phyloP scores from a whole-genome alignment of 1,284 basidiomycete species.

The Puccinia brachypodii region DNA sequence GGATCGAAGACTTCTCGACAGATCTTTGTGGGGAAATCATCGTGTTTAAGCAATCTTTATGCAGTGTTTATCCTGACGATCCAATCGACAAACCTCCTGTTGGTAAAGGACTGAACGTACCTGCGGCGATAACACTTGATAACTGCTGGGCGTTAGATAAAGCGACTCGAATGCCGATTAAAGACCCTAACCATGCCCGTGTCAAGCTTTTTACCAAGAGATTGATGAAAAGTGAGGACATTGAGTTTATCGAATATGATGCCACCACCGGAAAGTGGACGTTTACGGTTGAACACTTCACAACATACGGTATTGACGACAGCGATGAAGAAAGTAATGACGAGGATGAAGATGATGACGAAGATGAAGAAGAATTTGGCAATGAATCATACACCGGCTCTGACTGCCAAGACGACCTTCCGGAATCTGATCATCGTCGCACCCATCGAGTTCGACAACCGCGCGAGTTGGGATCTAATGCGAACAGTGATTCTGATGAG shows the following conservation, averaged over 20 bases:
- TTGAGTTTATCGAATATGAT: constrained; percentile 80
- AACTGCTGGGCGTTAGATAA: constrained; percentile 89
- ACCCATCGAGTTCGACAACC: not conserved
- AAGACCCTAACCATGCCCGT: constrained; percentile 72
- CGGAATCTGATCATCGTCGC: not conserved
- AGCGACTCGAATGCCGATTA: constrained; percentile 84
- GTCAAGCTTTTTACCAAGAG: constrained; percentile 77
- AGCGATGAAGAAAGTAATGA: constrained; percentile 54
- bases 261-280: constrained; percentile 82
- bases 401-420: constrained; percentile 15
- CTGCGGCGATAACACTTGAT: constrained; percentile 74
- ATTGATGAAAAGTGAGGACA: constrained; percentile 79
- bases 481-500: constrained; percentile 11
- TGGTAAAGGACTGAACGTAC: constrained; percentile 85
- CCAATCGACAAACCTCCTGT: constrained; percentile 73
- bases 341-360: constrained; percentile 52
- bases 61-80: constrained; percentile 87
- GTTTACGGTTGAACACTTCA: constrained; percentile 89
- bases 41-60: constrained; percentile 85
- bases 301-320: constrained; percentile 57
- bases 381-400: constrained; percentile 51
- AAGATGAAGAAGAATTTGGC: constrained; percentile 48
- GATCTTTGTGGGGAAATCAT: constrained; percentile 84
- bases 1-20: constrained; percentile 69
- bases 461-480: not conserved